These are phyloP conservation scores for Komagataella phaffii DNA, from an alignment of 805 yeast genomes.

Conservation along the genomic window DNA sequence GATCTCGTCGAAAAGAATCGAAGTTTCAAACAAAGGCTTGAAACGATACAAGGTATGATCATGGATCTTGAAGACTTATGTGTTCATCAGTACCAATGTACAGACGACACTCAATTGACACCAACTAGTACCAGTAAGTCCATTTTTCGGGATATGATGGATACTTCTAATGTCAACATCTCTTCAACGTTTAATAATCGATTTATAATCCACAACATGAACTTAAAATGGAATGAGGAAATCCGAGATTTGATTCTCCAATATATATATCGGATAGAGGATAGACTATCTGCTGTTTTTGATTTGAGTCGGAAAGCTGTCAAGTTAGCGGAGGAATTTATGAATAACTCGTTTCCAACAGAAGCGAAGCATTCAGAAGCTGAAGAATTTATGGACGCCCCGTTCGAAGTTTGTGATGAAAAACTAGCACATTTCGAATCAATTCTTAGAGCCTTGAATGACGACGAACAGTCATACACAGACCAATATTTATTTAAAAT, in stretches of 20 bases:
- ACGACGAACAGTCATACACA: constrained; percentile 19
- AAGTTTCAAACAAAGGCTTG: constrained; percentile 4
- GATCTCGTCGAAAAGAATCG: constrained; percentile 7
- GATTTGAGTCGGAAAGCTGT: constrained; percentile 36
- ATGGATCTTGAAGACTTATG: constrained; percentile 10
- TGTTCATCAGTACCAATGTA: neutral
- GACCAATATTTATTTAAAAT: constrained; percentile 51
- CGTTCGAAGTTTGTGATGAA: constrained; percentile 10
- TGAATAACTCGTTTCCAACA: constrained; percentile 34
- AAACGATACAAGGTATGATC: constrained; percentile 5
- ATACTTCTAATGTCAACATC: neutral
- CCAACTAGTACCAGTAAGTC: neutral
- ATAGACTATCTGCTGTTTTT: constrained; percentile 27
- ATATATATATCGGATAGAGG: constrained; percentile 36
- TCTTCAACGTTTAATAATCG: constrained; percentile 38
- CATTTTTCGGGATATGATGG: neutral
- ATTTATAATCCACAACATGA: constrained; percentile 59
- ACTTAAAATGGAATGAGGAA: constrained; percentile 66
- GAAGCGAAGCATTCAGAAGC: constrained; percentile 9
- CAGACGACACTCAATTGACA: neutral
- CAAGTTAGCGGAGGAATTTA: constrained; percentile 12
- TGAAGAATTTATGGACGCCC: neutral
- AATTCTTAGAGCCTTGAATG: constrained; percentile 29
- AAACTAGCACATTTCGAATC: constrained; percentile 37
- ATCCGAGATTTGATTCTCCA: constrained; percentile 51